phyloP scores from a whole-genome alignment of 2,329 filamentous ascomycete species.

The Zopfia rhizophila region DNA sequence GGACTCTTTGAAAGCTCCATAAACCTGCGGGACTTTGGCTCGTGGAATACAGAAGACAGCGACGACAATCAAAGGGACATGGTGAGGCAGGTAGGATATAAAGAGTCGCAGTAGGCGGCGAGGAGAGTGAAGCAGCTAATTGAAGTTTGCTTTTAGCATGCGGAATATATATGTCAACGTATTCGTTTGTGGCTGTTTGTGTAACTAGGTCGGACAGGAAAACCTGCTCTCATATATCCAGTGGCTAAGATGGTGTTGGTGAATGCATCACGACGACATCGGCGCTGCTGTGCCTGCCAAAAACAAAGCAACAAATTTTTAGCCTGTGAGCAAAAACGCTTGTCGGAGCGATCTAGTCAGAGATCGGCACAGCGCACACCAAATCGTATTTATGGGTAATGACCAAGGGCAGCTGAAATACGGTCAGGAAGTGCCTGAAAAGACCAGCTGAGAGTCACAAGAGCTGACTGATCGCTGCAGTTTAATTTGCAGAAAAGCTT shows the following conservation, averaged over 20 bases:
- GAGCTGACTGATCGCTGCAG: too few species aligned
- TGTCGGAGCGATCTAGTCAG: conserved; percentile 25
- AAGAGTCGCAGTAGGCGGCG: conserved; percentile 42
- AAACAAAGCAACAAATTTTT: conserved; percentile 34
- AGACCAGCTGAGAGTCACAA: too few species aligned
- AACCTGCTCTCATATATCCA: conserved; percentile 28
- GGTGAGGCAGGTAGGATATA: not conserved
- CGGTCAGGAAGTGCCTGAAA: too few species aligned
- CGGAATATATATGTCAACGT: conserved; percentile 12
- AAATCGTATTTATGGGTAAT: conserved; percentile 22
- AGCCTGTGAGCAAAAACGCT: conserved; percentile 39
- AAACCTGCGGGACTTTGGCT: conserved; percentile 9
- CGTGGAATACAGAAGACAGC: not conserved
- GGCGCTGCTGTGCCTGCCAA: conserved; percentile 27
- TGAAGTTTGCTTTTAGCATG: conserved; percentile 25
- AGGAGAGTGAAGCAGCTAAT: conserved; percentile 39
- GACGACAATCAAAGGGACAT: conserved; percentile 7
- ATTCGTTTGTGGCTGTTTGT: too few species aligned
- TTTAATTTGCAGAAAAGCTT: too few species aligned
- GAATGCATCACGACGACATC: conserved; percentile 36
- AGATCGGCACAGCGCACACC: conserved; percentile 29
- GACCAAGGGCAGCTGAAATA: conserved; percentile 22
- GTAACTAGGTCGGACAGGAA: conserved; percentile 32
- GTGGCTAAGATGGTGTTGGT: conserved; percentile 30
- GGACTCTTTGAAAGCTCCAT: conserved; percentile 47